Conservation (phyloP, 495 filamentous ascomycete species). For the Delitschia confertaspora region DNA sequence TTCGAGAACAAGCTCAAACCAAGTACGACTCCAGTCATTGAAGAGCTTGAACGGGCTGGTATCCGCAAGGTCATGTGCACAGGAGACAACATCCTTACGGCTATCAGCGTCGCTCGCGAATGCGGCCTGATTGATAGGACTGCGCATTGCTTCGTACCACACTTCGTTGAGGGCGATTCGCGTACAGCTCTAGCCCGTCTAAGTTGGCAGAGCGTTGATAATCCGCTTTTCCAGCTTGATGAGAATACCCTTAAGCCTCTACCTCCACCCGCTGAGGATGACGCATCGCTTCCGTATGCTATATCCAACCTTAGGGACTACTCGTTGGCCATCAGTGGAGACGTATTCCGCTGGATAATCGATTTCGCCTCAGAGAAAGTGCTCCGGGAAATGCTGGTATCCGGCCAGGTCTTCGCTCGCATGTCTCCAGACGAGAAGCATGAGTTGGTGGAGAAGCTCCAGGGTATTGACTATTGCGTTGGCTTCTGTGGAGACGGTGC, state of each 20-base stretch:
- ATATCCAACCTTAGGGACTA: conserved; percentile 70
- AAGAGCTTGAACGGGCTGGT: conserved; percentile 73
- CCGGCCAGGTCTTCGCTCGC: conserved; percentile 88
- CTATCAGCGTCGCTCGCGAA: conserved; percentile 91
- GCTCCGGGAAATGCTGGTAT: conserved; percentile 70
- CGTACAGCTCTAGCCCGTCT: conserved; percentile 61
- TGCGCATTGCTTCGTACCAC: conserved; percentile 85
- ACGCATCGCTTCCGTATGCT: conserved; percentile 79
- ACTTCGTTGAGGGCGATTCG: conserved; percentile 64
- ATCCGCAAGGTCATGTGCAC: conserved; percentile 96
- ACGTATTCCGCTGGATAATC: conserved; percentile 93
- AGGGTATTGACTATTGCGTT: conserved; percentile 89
- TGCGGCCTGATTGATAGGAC: conserved; percentile 72
- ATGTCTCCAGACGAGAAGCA: conserved; percentile 99
- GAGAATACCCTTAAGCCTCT: conserved; percentile 71
- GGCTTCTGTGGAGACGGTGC: conserved; percentile 98
- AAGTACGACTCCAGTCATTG: conserved; percentile 64
- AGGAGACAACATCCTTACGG: conserved; percentile 96
- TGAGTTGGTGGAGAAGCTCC: conserved; percentile 92
- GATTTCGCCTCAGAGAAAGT: conserved; percentile 76
- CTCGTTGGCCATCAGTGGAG: conserved; percentile 79
- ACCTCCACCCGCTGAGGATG: conserved; percentile 55
- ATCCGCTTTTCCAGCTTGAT: conserved; percentile 65
- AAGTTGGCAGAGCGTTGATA: conserved; percentile 87
- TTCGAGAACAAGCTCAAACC: conserved; percentile 98